phyloP scores from a whole-genome alignment of 2,329 filamentous ascomycete species.

The Zarea fungicola region DNA sequence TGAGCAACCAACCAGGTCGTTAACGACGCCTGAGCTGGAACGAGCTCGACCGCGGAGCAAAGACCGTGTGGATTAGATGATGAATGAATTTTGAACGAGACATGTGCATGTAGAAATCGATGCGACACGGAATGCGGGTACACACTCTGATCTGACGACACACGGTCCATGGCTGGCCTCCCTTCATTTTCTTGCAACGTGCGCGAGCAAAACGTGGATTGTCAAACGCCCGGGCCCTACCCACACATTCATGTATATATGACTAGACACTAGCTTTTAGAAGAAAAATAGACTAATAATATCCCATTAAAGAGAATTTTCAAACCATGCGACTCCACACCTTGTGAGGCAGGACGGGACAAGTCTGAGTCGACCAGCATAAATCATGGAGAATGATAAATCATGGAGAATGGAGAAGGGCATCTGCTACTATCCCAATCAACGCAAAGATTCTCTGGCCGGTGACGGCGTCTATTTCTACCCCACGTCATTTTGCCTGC shows the following conservation, averaged over 20 bases:
- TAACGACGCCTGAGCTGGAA: constrained; percentile 19
- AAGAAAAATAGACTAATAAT: background rate
- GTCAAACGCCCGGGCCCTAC: background rate
- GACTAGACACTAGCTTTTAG: background rate
- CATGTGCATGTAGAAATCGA: too few relatives aligned
- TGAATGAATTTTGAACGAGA: too few relatives aligned
- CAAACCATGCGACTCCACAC: background rate
- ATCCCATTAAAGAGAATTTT: background rate
- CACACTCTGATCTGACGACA: background rate
- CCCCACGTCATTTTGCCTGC: too few relatives aligned
- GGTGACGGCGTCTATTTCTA: too few relatives aligned
- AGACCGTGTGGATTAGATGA: constrained; percentile 21
- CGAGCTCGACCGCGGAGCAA: constrained; percentile 20
- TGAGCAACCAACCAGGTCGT: background rate
- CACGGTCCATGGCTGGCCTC: too few relatives aligned
- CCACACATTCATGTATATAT: background rate
- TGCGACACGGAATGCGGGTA: too few relatives aligned
- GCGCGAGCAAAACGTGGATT: too few relatives aligned
- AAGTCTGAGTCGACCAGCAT: too few relatives aligned
- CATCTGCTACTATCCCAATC: background rate
- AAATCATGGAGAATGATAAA: background rate
- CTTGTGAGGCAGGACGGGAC: too few relatives aligned
- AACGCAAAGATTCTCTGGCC: too few relatives aligned
- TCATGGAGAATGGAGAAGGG: background rate
- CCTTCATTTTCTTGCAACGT: too few relatives aligned